These are phyloP conservation scores for Gilbertella persicaria DNA, from an alignment of 371 early-diverging fungal genomes.

Conservation along the genomic window DNA sequence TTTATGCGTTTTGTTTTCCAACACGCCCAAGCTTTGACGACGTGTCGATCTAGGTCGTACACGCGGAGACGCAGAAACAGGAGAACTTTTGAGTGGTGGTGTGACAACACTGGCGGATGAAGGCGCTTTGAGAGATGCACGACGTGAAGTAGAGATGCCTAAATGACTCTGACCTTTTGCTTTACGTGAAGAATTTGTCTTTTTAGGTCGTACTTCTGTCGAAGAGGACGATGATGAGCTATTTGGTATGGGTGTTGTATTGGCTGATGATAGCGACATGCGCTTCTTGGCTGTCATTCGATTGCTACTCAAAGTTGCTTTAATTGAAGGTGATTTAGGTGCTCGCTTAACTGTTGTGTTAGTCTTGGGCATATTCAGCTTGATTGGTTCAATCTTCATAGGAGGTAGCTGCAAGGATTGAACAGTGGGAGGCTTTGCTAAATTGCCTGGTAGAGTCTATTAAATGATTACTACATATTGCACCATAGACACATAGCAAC, in stretches of 20 bases:
- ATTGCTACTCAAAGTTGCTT: slow-evolving; percentile 6
- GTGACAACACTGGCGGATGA: slow-evolving; percentile 3
- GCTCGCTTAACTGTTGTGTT: slow-evolving; percentile 4
- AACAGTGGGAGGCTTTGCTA: slow-evolving; percentile 49
- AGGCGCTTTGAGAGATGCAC: slow-evolving; percentile 20
- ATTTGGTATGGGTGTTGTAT: slow-evolving; percentile 20
- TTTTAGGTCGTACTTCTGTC: slow-evolving; percentile 26
- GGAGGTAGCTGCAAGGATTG: slow-evolving; percentile 46
- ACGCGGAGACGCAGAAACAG: slow-evolving; percentile 25
- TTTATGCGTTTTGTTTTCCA: not conserved
- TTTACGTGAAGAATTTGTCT: slow-evolving; percentile 21
- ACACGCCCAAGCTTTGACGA: slow-evolving; percentile 12
- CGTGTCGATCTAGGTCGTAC: slow-evolving; percentile 21
- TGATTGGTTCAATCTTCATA: slow-evolving; percentile 52
- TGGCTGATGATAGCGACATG: slow-evolving; percentile 11
- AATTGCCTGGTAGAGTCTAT: slow-evolving; percentile 52
- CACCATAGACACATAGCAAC: not conserved
- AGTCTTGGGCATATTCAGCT: slow-evolving; percentile 29
- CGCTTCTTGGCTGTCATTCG: slow-evolving; percentile 12
- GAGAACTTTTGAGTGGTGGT: slow-evolving; percentile 16
- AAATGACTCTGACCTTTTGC: slow-evolving; percentile 22
- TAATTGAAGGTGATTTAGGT: slow-evolving; percentile 29
- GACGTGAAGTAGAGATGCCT: slow-evolving; percentile 13
- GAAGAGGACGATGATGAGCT: slow-evolving; percentile 23
- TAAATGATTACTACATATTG: not conserved